Percentiles rank a stretch among this genome's conserved stretches.
These are phyloP conservation scores for Salvia hispanica DNA, from an alignment of 257 asterid genomes.

Conservation along the genomic window DNA sequence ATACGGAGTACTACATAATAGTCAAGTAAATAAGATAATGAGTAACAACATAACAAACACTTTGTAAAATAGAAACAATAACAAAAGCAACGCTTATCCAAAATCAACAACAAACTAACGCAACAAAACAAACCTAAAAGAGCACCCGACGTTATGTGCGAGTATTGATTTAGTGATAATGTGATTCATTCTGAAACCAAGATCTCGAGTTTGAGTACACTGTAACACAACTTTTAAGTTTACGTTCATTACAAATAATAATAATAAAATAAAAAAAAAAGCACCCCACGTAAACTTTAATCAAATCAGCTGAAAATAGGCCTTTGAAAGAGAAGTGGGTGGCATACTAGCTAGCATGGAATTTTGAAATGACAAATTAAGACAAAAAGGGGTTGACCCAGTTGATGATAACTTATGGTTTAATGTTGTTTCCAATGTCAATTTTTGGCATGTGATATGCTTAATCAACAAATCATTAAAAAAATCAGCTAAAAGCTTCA, in stretches of 20 bases:
- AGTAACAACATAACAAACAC: no score
- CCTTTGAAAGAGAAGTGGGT: constrained; percentile 46
- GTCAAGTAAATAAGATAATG: no score
- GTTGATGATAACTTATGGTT: constrained; percentile 34
- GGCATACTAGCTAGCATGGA: constrained; percentile 43
- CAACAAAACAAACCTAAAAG: no score
- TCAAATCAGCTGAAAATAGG: constrained; percentile 1
- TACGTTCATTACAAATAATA: not conserved
- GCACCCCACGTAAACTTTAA: not conserved
- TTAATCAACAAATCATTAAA: constrained; percentile 41
- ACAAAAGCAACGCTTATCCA: no score
- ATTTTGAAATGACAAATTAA: constrained; percentile 44
- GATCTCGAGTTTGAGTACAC: no score
- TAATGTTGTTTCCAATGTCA: constrained; percentile 79
- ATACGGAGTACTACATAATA: no score
- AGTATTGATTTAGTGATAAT: no score
- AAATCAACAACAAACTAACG: no score
- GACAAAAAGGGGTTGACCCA: constrained; percentile 46
- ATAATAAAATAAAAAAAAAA: not conserved
- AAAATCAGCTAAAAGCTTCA: constrained; percentile 37
- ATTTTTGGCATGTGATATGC: constrained; percentile 59
- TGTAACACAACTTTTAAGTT: no score
- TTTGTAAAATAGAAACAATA: no score
- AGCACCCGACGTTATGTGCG: no score
- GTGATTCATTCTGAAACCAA: no score